Conservation (phyloP, 202 grass and related monocot genomes). For the Schoenoplectus tabernaemontani region DNA sequence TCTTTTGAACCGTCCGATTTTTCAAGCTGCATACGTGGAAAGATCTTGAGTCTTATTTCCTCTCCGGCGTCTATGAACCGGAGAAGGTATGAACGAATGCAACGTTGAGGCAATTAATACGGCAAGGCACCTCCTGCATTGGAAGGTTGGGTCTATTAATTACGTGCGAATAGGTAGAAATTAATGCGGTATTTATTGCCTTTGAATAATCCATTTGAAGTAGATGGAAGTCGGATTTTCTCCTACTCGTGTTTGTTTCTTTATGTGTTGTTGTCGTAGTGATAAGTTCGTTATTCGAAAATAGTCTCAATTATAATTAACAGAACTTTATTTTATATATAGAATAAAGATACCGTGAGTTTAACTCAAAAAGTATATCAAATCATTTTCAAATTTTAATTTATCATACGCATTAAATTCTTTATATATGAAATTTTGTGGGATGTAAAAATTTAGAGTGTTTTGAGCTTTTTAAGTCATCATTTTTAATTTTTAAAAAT, state of each 20-base stretch:
- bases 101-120: slow-evolving; percentile 9
- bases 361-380: no score
- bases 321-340: no score
- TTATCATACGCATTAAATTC: no score
- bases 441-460: no score
- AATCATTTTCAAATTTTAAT: no score
- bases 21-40: not conserved
- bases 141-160: slow-evolving; percentile 16
- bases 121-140: not conserved
- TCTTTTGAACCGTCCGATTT: not conserved
- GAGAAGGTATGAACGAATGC: not conserved
- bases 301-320: no score
- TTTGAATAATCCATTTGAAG: not conserved
- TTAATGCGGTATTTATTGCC: slow-evolving; percentile 21
- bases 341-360: no score
- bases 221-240: not conserved
- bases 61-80: not conserved
- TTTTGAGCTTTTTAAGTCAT: no score
- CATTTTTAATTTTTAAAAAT: no score
- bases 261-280: not conserved
- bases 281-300: no score
- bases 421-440: no score
- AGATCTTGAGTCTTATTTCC: not conserved
- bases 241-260: not conserved
- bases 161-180: not conserved